Percentiles rank a stretch among this genome's conserved stretches.
Conservation (phyloP, 1,284 basidiomycete species). For the Athelia psychrophila region DNA sequence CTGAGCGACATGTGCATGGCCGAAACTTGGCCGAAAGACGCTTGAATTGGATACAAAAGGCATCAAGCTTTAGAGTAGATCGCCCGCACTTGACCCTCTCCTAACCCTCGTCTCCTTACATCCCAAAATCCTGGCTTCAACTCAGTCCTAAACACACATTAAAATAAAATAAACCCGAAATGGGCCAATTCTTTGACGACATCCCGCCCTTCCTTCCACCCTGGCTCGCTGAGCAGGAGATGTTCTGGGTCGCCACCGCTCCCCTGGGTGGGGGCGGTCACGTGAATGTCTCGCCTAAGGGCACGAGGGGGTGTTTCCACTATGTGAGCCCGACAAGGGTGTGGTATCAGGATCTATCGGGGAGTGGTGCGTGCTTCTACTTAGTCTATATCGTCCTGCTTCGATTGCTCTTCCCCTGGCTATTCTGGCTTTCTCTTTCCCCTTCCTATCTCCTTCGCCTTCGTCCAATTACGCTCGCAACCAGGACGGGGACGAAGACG, state of each 20-base stretch:
- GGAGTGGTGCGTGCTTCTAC: conserved; percentile 54
- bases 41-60: no score
- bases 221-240: conserved; percentile 49
- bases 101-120: no score
- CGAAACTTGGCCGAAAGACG: no score
- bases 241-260: conserved; percentile 58
- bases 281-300: conserved; percentile 57
- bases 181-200: conserved; percentile 46
- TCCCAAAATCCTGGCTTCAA: no score
- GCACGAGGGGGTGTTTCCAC: conserved; percentile 45
- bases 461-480: neutral
- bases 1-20: no score
- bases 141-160: no score
- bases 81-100: no score
- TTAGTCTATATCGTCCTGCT: no score
- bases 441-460: neutral
- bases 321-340: conserved; percentile 41
- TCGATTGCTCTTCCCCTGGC: no score
- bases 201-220: conserved; percentile 42
- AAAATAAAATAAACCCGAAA: no score
- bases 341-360: conserved; percentile 57
- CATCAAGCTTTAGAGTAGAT: no score
- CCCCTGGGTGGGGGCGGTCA: conserved; percentile 48
- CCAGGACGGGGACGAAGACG: no score
- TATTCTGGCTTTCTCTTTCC: neutral